Percentiles rank a stretch among this genome's conserved stretches.
Evolutionary conservation across 441 rosid species (phyloP).

Genomic region (Mallotus repandus): DNA sequence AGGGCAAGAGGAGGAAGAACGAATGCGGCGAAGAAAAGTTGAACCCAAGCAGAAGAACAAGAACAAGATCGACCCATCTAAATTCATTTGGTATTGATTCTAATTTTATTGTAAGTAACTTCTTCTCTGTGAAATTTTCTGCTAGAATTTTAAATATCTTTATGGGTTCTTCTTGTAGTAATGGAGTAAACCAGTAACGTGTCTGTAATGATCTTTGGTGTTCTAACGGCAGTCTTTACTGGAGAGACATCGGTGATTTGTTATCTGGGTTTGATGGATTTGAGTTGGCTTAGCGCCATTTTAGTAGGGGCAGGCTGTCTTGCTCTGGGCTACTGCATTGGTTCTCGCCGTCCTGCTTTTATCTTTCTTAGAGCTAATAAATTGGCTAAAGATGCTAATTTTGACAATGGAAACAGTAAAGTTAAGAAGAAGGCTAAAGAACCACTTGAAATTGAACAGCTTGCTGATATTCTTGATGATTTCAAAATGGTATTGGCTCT

Average conservation of each 20-base stretch:
- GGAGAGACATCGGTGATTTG: neutral
- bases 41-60: neutral
- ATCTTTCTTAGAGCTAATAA: conserved; percentile 33
- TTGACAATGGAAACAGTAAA: conserved; percentile 30
- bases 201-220: neutral
- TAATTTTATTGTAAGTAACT: neutral
- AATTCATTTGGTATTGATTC: neutral
- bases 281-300: conserved; percentile 75
- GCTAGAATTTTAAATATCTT: neutral
- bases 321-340: conserved; percentile 80
- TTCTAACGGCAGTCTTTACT: neutral
- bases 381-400: conserved; percentile 23
- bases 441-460: conserved; percentile 73
- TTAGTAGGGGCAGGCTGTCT: conserved; percentile 79
- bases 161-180: neutral
- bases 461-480: conserved; percentile 79
- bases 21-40: neutral
- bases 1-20: no score
- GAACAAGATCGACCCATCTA: neutral
- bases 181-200: neutral
- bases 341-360: conserved; percentile 44
- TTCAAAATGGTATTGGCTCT: conserved; percentile 70
- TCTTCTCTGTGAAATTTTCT: neutral
- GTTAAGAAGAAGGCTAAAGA: conserved; percentile 36
- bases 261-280: conserved; percentile 44